phyloP scores from a whole-genome alignment of 164 flowering plant species.

The Nymphaea colorata region DNA sequence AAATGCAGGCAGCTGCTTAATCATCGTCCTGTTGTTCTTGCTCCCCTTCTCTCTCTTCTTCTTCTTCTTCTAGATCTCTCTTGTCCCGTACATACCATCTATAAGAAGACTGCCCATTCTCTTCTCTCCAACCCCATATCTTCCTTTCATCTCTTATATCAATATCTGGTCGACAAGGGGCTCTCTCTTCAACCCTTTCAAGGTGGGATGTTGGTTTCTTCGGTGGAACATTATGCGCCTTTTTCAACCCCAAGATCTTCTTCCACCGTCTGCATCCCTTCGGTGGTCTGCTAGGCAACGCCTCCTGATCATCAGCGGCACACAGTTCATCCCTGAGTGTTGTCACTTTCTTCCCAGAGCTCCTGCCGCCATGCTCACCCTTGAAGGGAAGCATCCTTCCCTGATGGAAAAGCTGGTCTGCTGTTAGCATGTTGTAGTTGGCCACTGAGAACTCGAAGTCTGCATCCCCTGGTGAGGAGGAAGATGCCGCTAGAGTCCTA shows the following conservation, averaged over 20 bases:
- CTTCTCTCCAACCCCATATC: not conserved
- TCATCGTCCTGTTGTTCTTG: not conserved
- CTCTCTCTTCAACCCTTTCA: not conserved
- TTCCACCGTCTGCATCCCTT: slow-evolving; percentile 47
- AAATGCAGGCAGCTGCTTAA: not conserved
- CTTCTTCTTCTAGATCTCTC: not conserved
- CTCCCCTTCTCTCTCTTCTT: not conserved
- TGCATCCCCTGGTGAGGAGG: slow-evolving; percentile 38
- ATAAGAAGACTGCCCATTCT: not conserved
- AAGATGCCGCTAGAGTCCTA: slow-evolving; percentile 22
- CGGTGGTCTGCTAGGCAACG: slow-evolving; percentile 16
- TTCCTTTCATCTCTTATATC: not conserved
- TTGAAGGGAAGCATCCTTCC: slow-evolving; percentile 55
- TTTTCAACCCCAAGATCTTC: slow-evolving; percentile 41
- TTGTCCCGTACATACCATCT: not conserved
- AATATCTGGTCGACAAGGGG: not conserved
- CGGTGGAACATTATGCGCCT: not conserved
- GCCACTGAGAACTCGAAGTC: slow-evolving; percentile 62
- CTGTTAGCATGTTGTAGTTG: slow-evolving; percentile 37
- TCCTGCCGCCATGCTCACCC: slow-evolving; percentile 14
- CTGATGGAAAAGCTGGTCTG: slow-evolving; percentile 65
- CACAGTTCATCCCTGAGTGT: slow-evolving; percentile 57
- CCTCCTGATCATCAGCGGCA: slow-evolving; percentile 13
- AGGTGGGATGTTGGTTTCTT: not conserved
- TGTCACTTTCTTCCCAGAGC: slow-evolving; percentile 19